A percentile compares a stretch with the other conserved stretches of the same genome.
Conservation (phyloP, 73 alveolate species). For the Effrenium voratum region DNA sequence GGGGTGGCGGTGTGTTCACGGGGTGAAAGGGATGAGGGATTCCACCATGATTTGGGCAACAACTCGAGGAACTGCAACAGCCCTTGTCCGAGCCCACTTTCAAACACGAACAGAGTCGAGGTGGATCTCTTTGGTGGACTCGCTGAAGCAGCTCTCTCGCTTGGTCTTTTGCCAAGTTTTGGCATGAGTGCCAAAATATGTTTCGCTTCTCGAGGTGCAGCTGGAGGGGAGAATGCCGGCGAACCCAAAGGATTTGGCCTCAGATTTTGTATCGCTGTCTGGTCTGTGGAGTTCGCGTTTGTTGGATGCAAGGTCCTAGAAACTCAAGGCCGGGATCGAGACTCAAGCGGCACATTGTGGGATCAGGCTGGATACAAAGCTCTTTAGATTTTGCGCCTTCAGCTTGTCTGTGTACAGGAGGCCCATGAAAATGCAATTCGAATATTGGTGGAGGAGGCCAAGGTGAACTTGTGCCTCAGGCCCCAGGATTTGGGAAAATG, state of each 20-base stretch:
- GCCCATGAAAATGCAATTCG: constrained; percentile 92
- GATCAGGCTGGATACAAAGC: constrained; percentile 47
- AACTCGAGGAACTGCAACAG: too few species aligned
- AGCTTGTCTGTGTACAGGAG: constrained; percentile 1
- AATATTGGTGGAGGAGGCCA: constrained; percentile 90
- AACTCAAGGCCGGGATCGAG: constrained; percentile 86
- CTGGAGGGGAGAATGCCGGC: constrained; percentile 93
- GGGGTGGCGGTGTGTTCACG: too few species aligned
- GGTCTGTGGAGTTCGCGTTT: too few species aligned
- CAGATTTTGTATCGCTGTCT: too few species aligned
- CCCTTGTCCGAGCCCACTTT: too few species aligned
- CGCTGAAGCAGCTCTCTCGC: constrained; percentile 90
- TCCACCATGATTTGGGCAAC: too few species aligned
- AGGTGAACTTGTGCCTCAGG: constrained; percentile 92
- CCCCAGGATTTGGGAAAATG: too few species aligned
- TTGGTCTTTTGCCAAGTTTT: not conserved
- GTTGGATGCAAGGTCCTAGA: too few species aligned
- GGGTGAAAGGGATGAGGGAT: too few species aligned
- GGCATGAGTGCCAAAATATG: not conserved
- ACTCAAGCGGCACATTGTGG: constrained; percentile 87
- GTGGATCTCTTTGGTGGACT: constrained; percentile 91
- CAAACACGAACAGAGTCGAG: too few species aligned
- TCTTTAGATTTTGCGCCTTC: not conserved
- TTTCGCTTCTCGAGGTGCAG: constrained; percentile 21
- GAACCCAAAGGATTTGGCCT: constrained; percentile 43